Evolutionary conservation across 2,329 filamentous ascomycete species (phyloP).

Genomic region (Alternaria arbusti): DNA sequence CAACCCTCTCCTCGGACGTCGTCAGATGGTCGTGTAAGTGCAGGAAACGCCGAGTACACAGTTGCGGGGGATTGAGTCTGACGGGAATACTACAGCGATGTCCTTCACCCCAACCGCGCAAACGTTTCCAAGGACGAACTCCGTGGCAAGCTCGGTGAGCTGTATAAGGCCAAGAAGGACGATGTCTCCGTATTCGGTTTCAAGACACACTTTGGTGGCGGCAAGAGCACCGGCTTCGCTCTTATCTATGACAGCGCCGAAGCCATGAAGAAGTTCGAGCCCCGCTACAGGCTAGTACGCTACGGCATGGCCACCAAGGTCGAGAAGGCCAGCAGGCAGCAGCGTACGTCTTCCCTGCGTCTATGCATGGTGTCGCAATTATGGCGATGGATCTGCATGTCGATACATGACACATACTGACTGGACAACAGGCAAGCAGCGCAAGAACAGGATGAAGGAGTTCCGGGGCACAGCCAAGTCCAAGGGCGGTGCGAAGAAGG

Average conservation of each 20-base stretch:
- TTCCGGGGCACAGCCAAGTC: slow-evolving; percentile 97
- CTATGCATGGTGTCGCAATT: slow-evolving; percentile 10
- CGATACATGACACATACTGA: slow-evolving; percentile 35
- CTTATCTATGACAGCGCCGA: slow-evolving; percentile 98
- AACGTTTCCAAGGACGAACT: slow-evolving; percentile 99
- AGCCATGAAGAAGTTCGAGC: slow-evolving; percentile 99
- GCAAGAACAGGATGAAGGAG: slow-evolving; percentile 99
- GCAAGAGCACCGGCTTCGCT: slow-evolving; percentile 99
- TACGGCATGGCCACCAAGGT: slow-evolving; percentile 92
- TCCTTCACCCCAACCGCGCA: slow-evolving; percentile 97
- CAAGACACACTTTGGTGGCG: slow-evolving; percentile 98
- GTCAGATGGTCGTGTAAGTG: slow-evolving; percentile 98
- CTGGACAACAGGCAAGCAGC: slow-evolving; percentile 85
- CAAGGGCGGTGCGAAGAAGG: slow-evolving; percentile 94
- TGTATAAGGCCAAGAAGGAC: slow-evolving; percentile 99
- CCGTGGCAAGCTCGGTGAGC: slow-evolving; percentile 87
- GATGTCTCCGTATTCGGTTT: slow-evolving; percentile 98
- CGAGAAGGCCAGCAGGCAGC: slow-evolving; percentile 97
- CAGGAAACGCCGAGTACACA: slow-evolving; percentile 23
- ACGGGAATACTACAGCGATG: slow-evolving; percentile 72
- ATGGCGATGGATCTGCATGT: slow-evolving; percentile 8
- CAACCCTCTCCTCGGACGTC: slow-evolving; percentile 97
- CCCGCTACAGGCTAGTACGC: slow-evolving; percentile 93
- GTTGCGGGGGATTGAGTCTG: slow-evolving; percentile 33
- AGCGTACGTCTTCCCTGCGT: slow-evolving; percentile 74